Conservation (phyloP, 805 yeast species). For the Ogataea allantospora region DNA sequence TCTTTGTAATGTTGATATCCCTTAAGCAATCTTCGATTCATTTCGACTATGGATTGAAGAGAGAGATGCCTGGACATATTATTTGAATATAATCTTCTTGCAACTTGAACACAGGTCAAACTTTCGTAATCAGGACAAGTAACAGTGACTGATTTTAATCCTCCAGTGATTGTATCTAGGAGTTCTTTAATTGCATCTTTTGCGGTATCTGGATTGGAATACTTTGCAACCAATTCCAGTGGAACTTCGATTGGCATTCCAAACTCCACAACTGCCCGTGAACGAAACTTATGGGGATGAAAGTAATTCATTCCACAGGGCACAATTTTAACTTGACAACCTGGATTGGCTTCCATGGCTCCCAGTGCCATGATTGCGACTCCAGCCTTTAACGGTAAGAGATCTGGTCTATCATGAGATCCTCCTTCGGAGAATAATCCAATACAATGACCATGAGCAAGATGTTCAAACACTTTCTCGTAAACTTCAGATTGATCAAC, state of each 20-base stretch:
- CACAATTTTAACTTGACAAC: constrained; percentile 77
- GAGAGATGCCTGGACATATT: constrained; percentile 72
- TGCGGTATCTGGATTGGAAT: constrained; percentile 55
- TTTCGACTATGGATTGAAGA: constrained; percentile 79
- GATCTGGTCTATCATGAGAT: constrained; percentile 89
- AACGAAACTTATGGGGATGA: constrained; percentile 92
- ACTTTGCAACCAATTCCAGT: constrained; percentile 59
- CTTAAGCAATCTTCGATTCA: constrained; percentile 80
- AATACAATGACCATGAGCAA: constrained; percentile 74
- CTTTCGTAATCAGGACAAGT: constrained; percentile 89
- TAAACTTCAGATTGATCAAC: constrained; percentile 86
- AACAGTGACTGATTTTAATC: constrained; percentile 81
- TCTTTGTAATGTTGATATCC: constrained; percentile 77
- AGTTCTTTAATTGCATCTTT: constrained; percentile 73
- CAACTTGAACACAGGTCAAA: constrained; percentile 84
- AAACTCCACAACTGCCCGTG: constrained; percentile 92
- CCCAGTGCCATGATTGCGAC: constrained; percentile 98
- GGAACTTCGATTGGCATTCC: constrained; percentile 80
- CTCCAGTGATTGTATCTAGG: constrained; percentile 66
- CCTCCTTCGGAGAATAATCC: constrained; percentile 99
- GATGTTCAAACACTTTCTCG: constrained; percentile 78
- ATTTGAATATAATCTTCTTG: constrained; percentile 81
- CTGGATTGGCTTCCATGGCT: constrained; percentile 76
- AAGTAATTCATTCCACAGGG: constrained; percentile 90
- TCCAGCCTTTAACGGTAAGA: constrained; percentile 93